phyloP scores from a whole-genome alignment of 2,329 filamentous ascomycete species.

The Monosporascus ibericus region DNA sequence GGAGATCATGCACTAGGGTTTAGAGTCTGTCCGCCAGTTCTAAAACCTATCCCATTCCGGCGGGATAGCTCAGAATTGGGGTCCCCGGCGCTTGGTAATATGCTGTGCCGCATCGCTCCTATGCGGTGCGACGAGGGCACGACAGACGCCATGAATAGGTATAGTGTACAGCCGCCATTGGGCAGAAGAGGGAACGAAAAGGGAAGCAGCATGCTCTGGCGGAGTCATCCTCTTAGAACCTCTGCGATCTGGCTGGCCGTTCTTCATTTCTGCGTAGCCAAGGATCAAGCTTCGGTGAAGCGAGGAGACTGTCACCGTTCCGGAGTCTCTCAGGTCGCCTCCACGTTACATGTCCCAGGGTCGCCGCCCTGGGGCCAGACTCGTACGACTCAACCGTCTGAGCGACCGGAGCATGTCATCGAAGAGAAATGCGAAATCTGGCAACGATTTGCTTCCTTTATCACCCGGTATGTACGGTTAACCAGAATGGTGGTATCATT shows the following conservation, averaged over 20 bases:
- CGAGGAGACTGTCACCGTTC: not conserved
- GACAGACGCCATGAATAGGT: constrained; percentile 16
- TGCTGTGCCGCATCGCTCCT: constrained; percentile 17
- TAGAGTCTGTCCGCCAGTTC: constrained; percentile 23
- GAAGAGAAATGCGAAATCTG: not conserved
- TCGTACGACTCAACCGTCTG: not conserved
- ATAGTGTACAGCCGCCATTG: constrained; percentile 11
- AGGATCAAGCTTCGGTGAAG: not conserved
- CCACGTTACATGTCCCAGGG: not conserved
- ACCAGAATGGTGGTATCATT: not conserved
- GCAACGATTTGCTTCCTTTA: too few species aligned
- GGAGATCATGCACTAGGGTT: constrained; percentile 26
- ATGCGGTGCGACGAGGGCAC: constrained; percentile 21
- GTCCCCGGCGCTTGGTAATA: constrained; percentile 23
- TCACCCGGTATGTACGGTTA: not conserved
- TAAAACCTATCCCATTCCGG: constrained; percentile 20
- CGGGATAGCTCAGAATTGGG: constrained; percentile 6
- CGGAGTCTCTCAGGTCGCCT: not conserved
- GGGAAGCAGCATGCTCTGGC: constrained; percentile 6
- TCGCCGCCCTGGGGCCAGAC: not conserved
- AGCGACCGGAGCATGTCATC: not conserved
- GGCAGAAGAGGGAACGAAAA: constrained; percentile 6
- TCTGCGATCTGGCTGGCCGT: not conserved
- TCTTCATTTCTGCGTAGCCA: not conserved
- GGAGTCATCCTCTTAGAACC: not conserved